Conservation (phyloP, 495 filamentous ascomycete genomes). For the Terfezia claveryi region DNA sequence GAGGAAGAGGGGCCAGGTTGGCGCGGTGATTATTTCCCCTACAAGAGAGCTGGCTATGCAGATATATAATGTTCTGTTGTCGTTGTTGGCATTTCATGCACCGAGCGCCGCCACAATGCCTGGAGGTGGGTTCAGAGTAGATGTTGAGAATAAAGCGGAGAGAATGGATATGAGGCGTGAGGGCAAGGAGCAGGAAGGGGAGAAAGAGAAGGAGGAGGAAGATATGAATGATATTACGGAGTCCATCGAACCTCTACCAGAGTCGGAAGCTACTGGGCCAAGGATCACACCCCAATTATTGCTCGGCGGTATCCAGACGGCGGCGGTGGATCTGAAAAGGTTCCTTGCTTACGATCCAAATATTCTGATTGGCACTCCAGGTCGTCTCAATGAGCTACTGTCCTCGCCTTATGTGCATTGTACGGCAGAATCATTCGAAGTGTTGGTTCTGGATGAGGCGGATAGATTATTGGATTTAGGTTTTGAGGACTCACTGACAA, state of each 20-base stretch:
- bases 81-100: conserved; percentile 59
- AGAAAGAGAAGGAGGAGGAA: neutral
- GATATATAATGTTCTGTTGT: conserved; percentile 62
- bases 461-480: conserved; percentile 86
- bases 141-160: conserved; percentile 10
- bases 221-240: neutral
- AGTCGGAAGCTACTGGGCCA: conserved; percentile 14
- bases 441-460: conserved; percentile 82
- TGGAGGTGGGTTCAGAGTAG: conserved; percentile 26
- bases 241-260: neutral
- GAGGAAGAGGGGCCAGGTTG: conserved; percentile 69
- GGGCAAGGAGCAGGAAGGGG: neutral
- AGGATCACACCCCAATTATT: conserved; percentile 70
- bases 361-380: conserved; percentile 69
- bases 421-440: conserved; percentile 69
- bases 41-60: conserved; percentile 84
- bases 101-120: conserved; percentile 45
- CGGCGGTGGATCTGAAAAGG: conserved; percentile 58
- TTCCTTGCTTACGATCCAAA: conserved; percentile 70
- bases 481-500: conserved; percentile 73
- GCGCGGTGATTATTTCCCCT: conserved; percentile 74
- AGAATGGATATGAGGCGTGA: neutral
- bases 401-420: conserved; percentile 80
- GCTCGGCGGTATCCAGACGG: conserved; percentile 62
- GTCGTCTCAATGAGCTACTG: conserved; percentile 68